Evolutionary conservation across 2,329 filamentous ascomycete species (phyloP).

Genomic region (Elsinoe perseae): DNA sequence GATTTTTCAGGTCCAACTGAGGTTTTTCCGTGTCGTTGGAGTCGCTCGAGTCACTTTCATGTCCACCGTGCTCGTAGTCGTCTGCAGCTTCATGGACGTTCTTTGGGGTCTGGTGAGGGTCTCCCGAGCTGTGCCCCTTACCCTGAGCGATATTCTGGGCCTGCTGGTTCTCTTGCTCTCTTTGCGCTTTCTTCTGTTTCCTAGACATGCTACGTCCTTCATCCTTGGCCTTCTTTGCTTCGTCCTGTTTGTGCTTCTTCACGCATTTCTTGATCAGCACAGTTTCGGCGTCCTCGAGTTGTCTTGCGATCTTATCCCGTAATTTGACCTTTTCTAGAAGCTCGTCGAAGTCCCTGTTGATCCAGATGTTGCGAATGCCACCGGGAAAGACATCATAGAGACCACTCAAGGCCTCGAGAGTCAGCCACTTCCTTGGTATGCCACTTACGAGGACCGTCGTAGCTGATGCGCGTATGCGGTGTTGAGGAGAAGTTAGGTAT

Average conservation of each 20-base stretch:
- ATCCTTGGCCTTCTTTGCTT: slow-evolving; percentile 50
- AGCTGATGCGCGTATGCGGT: slow-evolving; percentile 84
- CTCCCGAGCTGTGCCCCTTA: slow-evolving; percentile 27
- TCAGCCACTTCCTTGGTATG: slow-evolving; percentile 87
- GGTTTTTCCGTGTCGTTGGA: slow-evolving; percentile 10
- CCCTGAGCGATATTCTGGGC: slow-evolving; percentile 28
- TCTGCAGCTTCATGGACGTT: slow-evolving; percentile 27
- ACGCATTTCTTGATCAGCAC: slow-evolving; percentile 67
- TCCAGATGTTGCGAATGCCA: slow-evolving; percentile 90
- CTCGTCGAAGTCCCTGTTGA: slow-evolving; percentile 80
- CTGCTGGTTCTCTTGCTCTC: slow-evolving; percentile 40
- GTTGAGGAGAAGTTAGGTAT: slow-evolving; percentile 88
- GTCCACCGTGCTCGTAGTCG: slow-evolving; percentile 20
- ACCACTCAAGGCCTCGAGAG: slow-evolving; percentile 67
- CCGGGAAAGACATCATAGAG: slow-evolving; percentile 95
- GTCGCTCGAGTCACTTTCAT: slow-evolving; percentile 11
- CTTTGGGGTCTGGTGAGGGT: slow-evolving; percentile 25
- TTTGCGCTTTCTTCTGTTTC: slow-evolving; percentile 49
- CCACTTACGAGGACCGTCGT: slow-evolving; percentile 90
- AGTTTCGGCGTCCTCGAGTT: slow-evolving; percentile 75
- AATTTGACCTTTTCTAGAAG: slow-evolving; percentile 76
- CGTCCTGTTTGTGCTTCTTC: slow-evolving; percentile 65
- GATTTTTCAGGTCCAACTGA: slow-evolving; percentile 28
- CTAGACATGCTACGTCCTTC: slow-evolving; percentile 27
- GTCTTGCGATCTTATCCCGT: slow-evolving; percentile 61